Base-by-base conservation (phyloP, 1,284 basidiomycete genomes). In the Ustilago shanxiensis region DNA sequence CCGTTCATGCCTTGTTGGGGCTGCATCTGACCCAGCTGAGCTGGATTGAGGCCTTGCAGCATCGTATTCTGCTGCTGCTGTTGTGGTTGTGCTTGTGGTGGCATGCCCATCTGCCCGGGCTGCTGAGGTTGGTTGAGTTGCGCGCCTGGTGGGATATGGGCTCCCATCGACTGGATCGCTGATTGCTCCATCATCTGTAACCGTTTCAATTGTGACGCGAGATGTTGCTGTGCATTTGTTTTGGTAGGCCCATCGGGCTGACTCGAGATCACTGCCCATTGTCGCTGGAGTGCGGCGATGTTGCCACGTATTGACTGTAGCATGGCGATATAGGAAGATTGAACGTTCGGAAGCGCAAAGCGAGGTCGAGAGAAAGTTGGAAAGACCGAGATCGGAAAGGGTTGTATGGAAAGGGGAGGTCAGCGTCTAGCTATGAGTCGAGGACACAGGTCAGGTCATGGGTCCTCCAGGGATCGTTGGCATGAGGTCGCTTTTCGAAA, bases 211-310 rank as follows among this genome's bases (percentile, higher is more conserved):
- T 83, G 81, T 1, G 41, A 60, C 2, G 81, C 79, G 13, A 85
- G 64, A 28, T 78, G 77, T 45, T 79, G 76, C 50, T 80, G 77
- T 9, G 78, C 76, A 13, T 70, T 74, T 26, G 71, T 73, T 64
- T 83, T 85, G 35, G 71, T 77, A 0, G 76, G 79, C 1, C 79
- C 69, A 54, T 85, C 82, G 0, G 77, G 82, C 60, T 82, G 79
- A 7, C 67, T 59, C 8, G 66, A 72, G n/a, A 83, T 69, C 41
- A 77, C 66, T 11, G 76, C 68, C 82, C 82, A 85, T 53, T 85
- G 83, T 13, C 79, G 73, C 49, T 85, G 82, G 3, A 85, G 65
- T 35, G 75, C 69, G 13, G 59, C 56, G 28, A 83, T 82, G 55
- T 79, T 80, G 64, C 35, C 60, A n/a, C 75, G 71, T 67, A 78